Percentiles rank a stretch among this genome's conserved stretches.
Conservation (phyloP, 1,139 yeast genomes). For the Suhomyces guaymorum region DNA sequence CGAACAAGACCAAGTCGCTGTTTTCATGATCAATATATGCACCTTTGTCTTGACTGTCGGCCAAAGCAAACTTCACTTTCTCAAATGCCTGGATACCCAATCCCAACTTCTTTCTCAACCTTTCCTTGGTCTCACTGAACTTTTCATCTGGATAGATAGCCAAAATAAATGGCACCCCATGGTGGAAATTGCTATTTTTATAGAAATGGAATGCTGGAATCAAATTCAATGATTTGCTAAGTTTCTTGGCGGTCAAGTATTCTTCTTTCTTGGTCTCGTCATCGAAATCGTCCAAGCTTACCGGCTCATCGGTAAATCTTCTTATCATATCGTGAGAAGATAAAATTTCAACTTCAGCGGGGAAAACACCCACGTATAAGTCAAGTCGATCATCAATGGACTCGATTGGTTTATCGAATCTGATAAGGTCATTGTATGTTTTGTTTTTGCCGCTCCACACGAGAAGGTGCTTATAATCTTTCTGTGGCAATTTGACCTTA, state of each 20-base stretch:
- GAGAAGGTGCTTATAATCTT: constrained; percentile 52
- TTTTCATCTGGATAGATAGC: constrained; percentile 65
- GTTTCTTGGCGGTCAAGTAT: constrained; percentile 29
- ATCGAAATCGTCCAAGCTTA: constrained; percentile 25
- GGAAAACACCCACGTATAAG: constrained; percentile 46
- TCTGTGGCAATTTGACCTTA: constrained; percentile 54
- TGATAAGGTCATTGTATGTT: constrained; percentile 39
- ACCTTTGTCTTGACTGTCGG: constrained; percentile 45
- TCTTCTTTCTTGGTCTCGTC: constrained; percentile 29
- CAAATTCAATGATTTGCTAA: constrained; percentile 42
- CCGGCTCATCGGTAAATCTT: constrained; percentile 25
- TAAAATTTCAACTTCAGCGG: constrained; percentile 45
- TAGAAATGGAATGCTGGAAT: constrained; percentile 68
- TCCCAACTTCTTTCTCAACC: constrained; percentile 71
- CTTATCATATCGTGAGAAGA: constrained; percentile 40
- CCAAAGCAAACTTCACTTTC: constrained; percentile 66
- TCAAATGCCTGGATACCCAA: constrained; percentile 78
- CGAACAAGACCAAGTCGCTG: constrained; percentile 55
- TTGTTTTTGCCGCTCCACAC: constrained; percentile 57
- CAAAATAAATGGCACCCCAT: constrained; percentile 88
- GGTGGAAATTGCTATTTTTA: constrained; percentile 67
- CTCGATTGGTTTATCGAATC: constrained; percentile 39
- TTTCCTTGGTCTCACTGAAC: constrained; percentile 60
- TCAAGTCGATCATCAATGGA: constrained; percentile 38
- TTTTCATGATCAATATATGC: constrained; percentile 52